phyloP scores from a whole-genome alignment of 2,329 filamentous ascomycete species.

The Fusarium metavorans region DNA sequence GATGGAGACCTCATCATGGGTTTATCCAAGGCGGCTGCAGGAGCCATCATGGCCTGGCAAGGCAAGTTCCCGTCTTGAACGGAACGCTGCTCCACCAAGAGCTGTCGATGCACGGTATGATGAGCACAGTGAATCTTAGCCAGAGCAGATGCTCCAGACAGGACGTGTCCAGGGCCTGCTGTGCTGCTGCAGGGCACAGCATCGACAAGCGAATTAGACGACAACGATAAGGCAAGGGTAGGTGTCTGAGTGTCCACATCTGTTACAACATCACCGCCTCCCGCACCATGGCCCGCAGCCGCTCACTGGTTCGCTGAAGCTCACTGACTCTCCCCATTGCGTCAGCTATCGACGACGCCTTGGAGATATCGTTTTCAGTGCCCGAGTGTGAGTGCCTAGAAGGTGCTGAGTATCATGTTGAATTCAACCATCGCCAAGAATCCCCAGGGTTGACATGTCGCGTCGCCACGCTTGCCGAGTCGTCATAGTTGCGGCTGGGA shows the following conservation, averaged over 20 bases:
- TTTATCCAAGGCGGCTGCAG: conserved; percentile 28
- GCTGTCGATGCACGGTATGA: conserved; percentile 20
- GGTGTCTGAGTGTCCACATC: conserved; percentile 26
- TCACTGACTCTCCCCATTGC: conserved; percentile 34
- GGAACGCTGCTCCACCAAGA: conserved; percentile 31
- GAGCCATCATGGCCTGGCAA: conserved; percentile 30
- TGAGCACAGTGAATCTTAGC: conserved; percentile 13
- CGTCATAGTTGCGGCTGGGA: conserved; percentile 12
- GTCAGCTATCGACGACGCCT: conserved; percentile 30
- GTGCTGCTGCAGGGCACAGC: conserved; percentile 1
- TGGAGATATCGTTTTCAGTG: conserved; percentile 22
- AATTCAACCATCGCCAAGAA: conserved; percentile 9
- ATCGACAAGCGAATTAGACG: conserved; percentile 25
- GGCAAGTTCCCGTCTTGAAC: conserved; percentile 32
- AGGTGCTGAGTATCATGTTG: conserved; percentile 1
- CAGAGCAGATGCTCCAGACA: conserved; percentile 6
- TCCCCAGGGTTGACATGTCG: conserved; percentile 20
- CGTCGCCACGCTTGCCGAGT: conserved; percentile 9
- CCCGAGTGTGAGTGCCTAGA: not conserved
- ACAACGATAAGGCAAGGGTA: conserved; percentile 19
- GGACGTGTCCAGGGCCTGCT: not conserved
- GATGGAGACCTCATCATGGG: conserved; percentile 31
- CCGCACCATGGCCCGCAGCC: conserved; percentile 33
- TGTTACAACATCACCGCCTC: conserved; percentile 36
- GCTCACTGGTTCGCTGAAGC: conserved; percentile 26